Conservation (phyloP, 2,329 filamentous ascomycete species). For the Calonectria multiphialidica region DNA sequence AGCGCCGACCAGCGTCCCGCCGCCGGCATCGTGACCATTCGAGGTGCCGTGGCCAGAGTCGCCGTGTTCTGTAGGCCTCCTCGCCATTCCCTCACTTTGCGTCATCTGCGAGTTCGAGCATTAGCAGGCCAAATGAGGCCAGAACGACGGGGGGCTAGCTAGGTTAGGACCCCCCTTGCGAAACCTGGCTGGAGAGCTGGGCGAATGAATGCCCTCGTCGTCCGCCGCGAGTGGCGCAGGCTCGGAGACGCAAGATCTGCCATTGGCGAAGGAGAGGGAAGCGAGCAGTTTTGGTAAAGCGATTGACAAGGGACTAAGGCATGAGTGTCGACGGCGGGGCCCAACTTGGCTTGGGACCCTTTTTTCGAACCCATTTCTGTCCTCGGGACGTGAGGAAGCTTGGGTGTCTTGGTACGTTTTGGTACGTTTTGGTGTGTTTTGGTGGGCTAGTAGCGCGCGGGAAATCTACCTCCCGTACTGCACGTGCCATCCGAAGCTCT, state of each 20-base stretch:
- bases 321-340: not conserved
- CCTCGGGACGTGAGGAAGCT: not conserved
- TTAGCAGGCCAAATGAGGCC: conserved; percentile 3
- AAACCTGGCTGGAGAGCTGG: conserved; percentile 20
- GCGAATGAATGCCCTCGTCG: not conserved
- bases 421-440: conserved; percentile 31
- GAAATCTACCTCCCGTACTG: conserved; percentile 38
- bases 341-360: conserved; percentile 25
- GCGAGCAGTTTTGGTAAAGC: conserved; percentile 8
- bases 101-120: not conserved
- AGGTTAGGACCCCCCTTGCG: conserved; percentile 21
- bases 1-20: not conserved
- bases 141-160: conserved; percentile 30
- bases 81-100: not conserved
- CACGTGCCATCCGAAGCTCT: conserved; percentile 37
- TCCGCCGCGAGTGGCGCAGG: conserved; percentile 22
- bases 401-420: conserved; percentile 26
- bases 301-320: conserved; percentile 17
- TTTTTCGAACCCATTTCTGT: conserved; percentile 5
- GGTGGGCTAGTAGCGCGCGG: conserved; percentile 24
- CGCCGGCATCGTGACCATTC: not conserved
- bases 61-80: not conserved
- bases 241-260: not conserved
- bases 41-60: not conserved
- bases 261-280: conserved; percentile 1